These are phyloP conservation scores for Scedosporium apiospermum DNA, from an alignment of 2,329 filamentous ascomycete species.

Conservation along the genomic window DNA sequence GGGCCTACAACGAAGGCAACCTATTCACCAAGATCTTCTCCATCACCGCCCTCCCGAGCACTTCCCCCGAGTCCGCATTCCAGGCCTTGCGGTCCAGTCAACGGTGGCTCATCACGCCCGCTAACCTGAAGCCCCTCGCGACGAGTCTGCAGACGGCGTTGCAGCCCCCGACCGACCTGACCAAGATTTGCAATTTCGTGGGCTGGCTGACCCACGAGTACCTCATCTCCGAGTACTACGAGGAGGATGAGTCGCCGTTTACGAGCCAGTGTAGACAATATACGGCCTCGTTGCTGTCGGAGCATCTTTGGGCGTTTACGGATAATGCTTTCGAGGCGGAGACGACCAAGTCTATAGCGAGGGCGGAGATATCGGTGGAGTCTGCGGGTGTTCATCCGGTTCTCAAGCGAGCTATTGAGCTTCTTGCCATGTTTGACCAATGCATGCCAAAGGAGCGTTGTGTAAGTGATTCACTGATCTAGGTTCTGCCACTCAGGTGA, in stretches of 20 bases:
- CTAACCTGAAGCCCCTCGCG: constrained; percentile 44
- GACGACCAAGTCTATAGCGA: constrained; percentile 44
- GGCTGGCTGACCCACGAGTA: constrained; percentile 52
- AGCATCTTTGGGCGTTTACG: constrained; percentile 48
- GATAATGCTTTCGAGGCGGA: constrained; percentile 46
- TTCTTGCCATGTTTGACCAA: constrained; percentile 53
- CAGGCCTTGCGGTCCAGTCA: constrained; percentile 37
- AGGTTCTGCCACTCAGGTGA: background rate
- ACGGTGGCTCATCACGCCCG: constrained; percentile 41
- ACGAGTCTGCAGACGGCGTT: constrained; percentile 38
- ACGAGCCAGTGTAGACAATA: constrained; percentile 45
- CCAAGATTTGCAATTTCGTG: constrained; percentile 43
- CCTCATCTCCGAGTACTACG: constrained; percentile 44
- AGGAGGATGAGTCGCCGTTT: constrained; percentile 45
- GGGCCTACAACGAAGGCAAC: constrained; percentile 43
- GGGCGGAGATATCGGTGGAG: constrained; percentile 34
- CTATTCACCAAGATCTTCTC: constrained; percentile 47
- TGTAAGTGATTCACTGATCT: constrained; percentile 28
- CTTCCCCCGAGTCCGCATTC: constrained; percentile 39
- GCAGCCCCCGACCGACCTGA: constrained; percentile 32
- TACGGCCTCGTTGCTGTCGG: constrained; percentile 43
- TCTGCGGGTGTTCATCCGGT: constrained; percentile 41
- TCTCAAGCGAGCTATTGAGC: constrained; percentile 44
- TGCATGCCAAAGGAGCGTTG: constrained; percentile 55
- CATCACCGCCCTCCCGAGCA: constrained; percentile 43